These are phyloP conservation scores for Trichaptum fuscoviolaceum DNA, from an alignment of 768 basidiomycete genomes.

Conservation along the genomic window DNA sequence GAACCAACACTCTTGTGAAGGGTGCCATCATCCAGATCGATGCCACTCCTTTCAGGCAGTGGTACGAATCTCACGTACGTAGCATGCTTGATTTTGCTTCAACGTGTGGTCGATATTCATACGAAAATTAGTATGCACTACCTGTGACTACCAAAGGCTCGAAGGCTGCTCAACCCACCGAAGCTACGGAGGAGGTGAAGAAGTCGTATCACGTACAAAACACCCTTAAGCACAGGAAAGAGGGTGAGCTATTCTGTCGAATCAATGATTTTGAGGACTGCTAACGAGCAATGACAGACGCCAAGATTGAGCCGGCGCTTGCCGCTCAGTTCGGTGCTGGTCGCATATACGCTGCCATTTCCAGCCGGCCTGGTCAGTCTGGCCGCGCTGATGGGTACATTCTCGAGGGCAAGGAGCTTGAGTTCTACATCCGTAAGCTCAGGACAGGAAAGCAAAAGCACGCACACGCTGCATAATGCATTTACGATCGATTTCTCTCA, in stretches of 20 bases:
- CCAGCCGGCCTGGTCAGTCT: slow-evolving; percentile 94
- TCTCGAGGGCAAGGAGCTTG: slow-evolving; percentile 97
- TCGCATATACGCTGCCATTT: slow-evolving; percentile 89
- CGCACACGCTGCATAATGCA: slow-evolving; percentile 43
- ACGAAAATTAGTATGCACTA: slow-evolving; percentile 74
- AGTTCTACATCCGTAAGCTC: slow-evolving; percentile 96
- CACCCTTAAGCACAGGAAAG: slow-evolving; percentile 83
- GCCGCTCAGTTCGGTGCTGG: slow-evolving; percentile 91
- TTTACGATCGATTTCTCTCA: background rate
- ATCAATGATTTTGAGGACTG: background rate
- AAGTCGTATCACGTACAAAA: slow-evolving; percentile 94
- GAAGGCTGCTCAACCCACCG: slow-evolving; percentile 49
- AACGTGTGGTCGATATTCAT: background rate
- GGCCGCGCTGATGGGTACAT: slow-evolving; percentile 97
- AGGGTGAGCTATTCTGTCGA: slow-evolving; percentile 45
- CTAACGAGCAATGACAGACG: slow-evolving; percentile 41
- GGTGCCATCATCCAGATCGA: slow-evolving; percentile 95
- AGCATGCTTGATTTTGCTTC: background rate
- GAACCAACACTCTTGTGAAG: slow-evolving; percentile 99
- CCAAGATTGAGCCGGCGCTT: slow-evolving; percentile 87
- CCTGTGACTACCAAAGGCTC: slow-evolving; percentile 86
- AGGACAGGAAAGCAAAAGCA: slow-evolving; percentile 95
- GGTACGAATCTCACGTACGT: slow-evolving; percentile 97
- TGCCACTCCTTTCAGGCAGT: slow-evolving; percentile 98
- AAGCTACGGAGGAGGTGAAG: slow-evolving; percentile 49